Conservation (phyloP, 306 rosid genomes). For the Vachellia collinsii region DNA sequence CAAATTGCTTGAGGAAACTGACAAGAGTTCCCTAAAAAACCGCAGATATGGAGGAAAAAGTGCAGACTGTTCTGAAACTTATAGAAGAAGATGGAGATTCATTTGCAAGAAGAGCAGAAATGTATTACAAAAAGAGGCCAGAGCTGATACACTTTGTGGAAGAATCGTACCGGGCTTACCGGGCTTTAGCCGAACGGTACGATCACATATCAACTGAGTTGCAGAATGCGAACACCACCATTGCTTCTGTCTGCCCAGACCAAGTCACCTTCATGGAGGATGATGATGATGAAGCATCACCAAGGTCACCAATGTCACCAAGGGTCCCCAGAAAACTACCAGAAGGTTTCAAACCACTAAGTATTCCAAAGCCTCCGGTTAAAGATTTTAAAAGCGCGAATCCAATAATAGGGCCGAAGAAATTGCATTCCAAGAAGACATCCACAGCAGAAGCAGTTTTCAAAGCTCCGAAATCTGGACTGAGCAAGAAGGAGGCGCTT, state of each 20-base stretch:
- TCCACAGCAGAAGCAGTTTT: slow-evolving; percentile 11
- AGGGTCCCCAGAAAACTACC: slow-evolving; percentile 47
- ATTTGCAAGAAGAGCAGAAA: slow-evolving; percentile 88
- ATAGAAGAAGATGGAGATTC: slow-evolving; percentile 86
- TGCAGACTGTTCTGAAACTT: slow-evolving; percentile 57
- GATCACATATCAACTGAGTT: slow-evolving; percentile 87
- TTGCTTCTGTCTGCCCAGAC: slow-evolving; percentile 81
- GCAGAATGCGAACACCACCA: slow-evolving; percentile 87
- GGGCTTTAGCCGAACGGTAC: slow-evolving; percentile 86
- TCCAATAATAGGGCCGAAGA: slow-evolving; percentile 47
- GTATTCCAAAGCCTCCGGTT: slow-evolving; percentile 59
- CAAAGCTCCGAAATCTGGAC: slow-evolving; percentile 59
- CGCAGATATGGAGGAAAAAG: slow-evolving; percentile 94
- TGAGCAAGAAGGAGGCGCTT: slow-evolving; percentile 59
- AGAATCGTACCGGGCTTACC: slow-evolving; percentile 73
- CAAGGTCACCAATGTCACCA: slow-evolving; percentile 48
- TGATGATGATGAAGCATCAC: slow-evolving; percentile 62
- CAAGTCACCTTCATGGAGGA: slow-evolving; percentile 84
- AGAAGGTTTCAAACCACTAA: slow-evolving; percentile 44
- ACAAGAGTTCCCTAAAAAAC: slow-evolving; percentile 17
- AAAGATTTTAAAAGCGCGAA: slow-evolving; percentile 53
- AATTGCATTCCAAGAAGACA: slow-evolving; percentile 46
- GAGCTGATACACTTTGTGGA: slow-evolving; percentile 80
- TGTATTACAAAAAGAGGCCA: slow-evolving; percentile 87
- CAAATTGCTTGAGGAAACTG: slow-evolving; percentile 14